Conservation (phyloP, 805 yeast genomes). For the Metschnikowia kunwiensis region DNA sequence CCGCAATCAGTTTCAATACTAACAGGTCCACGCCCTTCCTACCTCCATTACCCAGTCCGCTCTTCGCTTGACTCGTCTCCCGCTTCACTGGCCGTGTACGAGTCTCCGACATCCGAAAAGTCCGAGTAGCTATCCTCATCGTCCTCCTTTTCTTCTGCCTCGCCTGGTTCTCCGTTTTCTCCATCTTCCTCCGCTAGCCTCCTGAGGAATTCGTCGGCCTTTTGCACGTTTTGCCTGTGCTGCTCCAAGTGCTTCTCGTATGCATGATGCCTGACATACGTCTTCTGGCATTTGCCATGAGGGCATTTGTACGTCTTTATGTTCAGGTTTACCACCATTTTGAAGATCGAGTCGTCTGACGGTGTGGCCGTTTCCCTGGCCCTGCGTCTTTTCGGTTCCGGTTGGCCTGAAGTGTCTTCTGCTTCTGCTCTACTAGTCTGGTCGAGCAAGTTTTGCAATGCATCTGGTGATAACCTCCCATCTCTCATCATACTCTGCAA, state of each 20-base stretch:
- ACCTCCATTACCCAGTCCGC: not conserved
- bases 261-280: conserved; percentile 13
- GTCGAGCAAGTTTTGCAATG: too few relatives aligned
- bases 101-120: conserved; percentile 3
- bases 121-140: conserved; percentile 13
- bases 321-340: conserved; percentile 9
- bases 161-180: too few relatives aligned
- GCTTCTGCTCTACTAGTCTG: too few relatives aligned
- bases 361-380: not conserved
- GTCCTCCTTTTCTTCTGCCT: too few relatives aligned
- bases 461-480: too few relatives aligned
- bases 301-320: conserved; percentile 13
- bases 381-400: not conserved
- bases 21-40: too few relatives aligned
- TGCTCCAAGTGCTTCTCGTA: conserved; percentile 16
- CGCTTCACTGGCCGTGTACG: not conserved
- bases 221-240: conserved; percentile 26
- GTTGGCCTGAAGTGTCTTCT: too few relatives aligned
- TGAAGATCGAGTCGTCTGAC: conserved; percentile 6
- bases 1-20: too few relatives aligned
- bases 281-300: conserved; percentile 10
- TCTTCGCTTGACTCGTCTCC: not conserved
- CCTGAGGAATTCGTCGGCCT: conserved; percentile 22
- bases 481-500: too few relatives aligned
- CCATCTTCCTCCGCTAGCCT: conserved; percentile 6